Base-by-base conservation (phyloP, 1,284 basidiomycete genomes). In the Pterula multifida region DNA sequence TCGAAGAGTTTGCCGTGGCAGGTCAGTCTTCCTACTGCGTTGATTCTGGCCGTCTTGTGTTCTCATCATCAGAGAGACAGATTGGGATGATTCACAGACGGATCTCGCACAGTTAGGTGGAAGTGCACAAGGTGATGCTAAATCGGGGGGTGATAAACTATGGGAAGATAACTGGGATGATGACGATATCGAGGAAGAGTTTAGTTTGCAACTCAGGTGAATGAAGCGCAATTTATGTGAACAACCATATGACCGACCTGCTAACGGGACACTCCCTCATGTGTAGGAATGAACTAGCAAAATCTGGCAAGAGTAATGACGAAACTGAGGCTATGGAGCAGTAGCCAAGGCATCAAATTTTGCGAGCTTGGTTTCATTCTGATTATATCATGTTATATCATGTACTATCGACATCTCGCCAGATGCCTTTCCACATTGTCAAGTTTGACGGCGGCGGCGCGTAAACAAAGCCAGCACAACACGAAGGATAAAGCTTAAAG, bases 121-220 rank as follows among this genome's bases (percentile, higher is more conserved):
- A n/a, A 70, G 76, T 12, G 75, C 78, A 19, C 84, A 83, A 2
- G 85, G 81, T 2, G 78, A 72, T 21, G 81, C 85, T 11, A 84
- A 80, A 61, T 81, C 82, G 22, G 79, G 78, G 36, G 82, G 82
- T 11, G 79, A 89, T 64, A 89, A 93, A 62, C 72, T 98, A 26
- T 98, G 95, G 95, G 94, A 98, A 72, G 95, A 98, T 61, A 97
- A 97, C 65, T 98, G 95, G 95, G 95, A 98, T 61, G 95, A 98
- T 61, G 95, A 98, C 67, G 94, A 97, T 66, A 85, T 96, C 54
- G 95, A 96, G 64, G 94, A 97, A 61, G 92, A 97, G 59, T 98
- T 98, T 64, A 94, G 91, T 61, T 84, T 90, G 52, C 92, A 96
- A 67, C 70, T 98, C 58, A 81, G 95, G 94, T 94, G 75, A 66